Evolutionary conservation across 805 yeast species (phyloP).

Genomic region (Saccharomycopsis lassenensis): DNA sequence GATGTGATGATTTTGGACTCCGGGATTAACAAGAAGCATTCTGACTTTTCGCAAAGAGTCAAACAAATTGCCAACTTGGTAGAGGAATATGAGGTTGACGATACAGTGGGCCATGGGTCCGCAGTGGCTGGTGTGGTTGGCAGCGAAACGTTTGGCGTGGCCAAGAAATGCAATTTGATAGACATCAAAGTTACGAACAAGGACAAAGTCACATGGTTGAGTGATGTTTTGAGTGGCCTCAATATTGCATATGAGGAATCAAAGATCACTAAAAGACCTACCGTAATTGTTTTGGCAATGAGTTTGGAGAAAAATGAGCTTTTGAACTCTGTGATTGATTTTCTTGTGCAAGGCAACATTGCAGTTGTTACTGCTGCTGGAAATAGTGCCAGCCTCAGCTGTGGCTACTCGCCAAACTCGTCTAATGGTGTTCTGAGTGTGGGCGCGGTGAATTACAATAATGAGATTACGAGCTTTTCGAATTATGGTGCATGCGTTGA

Average conservation of each 20-base stretch:
- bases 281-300: conserved; percentile 26
- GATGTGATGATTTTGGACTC: conserved; percentile 46
- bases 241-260: conserved; percentile 22
- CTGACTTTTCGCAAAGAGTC: conserved; percentile 48
- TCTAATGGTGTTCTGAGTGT: conserved; percentile 31
- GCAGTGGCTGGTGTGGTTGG: conserved; percentile 47
- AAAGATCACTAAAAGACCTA: conserved; percentile 26
- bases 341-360: conserved; percentile 29
- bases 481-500: conserved; percentile 47
- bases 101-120: conserved; percentile 30
- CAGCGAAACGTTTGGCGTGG: conserved; percentile 40
- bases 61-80: conserved; percentile 36
- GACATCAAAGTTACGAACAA: conserved; percentile 34
- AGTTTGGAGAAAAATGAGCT: conserved; percentile 27
- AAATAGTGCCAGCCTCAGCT: conserved; percentile 33
- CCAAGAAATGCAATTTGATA: conserved; percentile 33
- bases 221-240: conserved; percentile 27
- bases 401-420: conserved; percentile 37
- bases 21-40: conserved; percentile 42
- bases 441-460: conserved; percentile 29
- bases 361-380: conserved; percentile 43
- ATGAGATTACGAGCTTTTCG: conserved; percentile 29
- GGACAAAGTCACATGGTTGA: conserved; percentile 27
- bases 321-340: conserved; percentile 33
- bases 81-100: conserved; percentile 23